Base-by-base conservation (phyloP, 1,139 yeast genomes). In the Suhomyces atakaporum region DNA sequence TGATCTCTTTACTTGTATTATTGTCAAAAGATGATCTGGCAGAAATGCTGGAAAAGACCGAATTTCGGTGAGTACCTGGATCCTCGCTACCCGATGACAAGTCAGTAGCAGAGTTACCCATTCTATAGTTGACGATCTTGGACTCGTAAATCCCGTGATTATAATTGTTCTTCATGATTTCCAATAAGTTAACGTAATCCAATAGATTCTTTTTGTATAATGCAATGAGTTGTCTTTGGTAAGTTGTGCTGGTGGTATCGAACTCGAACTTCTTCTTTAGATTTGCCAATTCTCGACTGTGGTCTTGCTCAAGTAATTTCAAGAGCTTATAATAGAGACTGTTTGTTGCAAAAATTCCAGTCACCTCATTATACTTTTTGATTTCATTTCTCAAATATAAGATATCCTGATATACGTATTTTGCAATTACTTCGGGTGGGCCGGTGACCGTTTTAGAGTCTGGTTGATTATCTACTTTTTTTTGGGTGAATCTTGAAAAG, bases 81-180 rank as follows among this genome's bases (percentile, higher is more conserved):
- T 13, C 16, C 9, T 25, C 35, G 9, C 16, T 11, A 3, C 7
- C 9, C 6, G 35, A 20, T 6, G 28, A 25, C 18, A 35, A 14
- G n/a, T 31, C 35, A 3, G 32, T 19, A 3, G 9, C 18, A 3
- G 20, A 16, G 3, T 37, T 33, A 4, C 30, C 27, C 11, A 39
- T 19, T 20, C 49, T 36, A 23, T 40, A 31, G 19, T 40, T 38
- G 11, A 44, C 39, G 3, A 48, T 35, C 14, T 45, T 38, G 5
- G 41, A 33, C 26, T 45, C 45, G 30, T 45, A 44, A 3, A 44
- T 27, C n/a, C 49, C 52, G 15, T 47, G 49, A 30, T 45, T 46
- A 34, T 56, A 50, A 39, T 55, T 56, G 35, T 56, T 55, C 36
- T 50, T 46, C 36, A 55, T 43, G 12, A 53, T 43, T n/a, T 51